Conservation (phyloP, 768 basidiomycete genomes). For the Tulasnella sp. region DNA sequence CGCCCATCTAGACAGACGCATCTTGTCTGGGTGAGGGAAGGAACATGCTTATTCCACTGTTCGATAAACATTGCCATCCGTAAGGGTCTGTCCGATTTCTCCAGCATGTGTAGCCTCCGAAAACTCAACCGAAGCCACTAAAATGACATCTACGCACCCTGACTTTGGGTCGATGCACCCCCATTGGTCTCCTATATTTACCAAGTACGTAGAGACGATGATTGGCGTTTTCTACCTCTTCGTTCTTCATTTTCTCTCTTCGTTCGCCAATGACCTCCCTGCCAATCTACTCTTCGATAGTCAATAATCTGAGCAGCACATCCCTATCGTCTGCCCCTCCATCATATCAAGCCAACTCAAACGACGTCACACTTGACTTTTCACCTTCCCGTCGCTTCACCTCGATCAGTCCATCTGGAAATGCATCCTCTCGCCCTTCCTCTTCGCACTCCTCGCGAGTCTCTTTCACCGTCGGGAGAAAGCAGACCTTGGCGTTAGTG, state of each 20-base stretch:
- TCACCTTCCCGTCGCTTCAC: not conserved
- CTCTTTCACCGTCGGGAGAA: not conserved
- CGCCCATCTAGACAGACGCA: not conserved
- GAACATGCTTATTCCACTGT: not conserved
- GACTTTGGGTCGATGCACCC: not conserved
- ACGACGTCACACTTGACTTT: not conserved
- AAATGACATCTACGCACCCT: not conserved
- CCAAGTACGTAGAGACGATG: not conserved
- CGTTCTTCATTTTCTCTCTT: not conserved
- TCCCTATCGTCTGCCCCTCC: not conserved
- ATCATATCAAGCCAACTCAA: not conserved
- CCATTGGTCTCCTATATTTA: not conserved
- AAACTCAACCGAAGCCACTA: not conserved
- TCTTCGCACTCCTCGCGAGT: not conserved
- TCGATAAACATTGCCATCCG: not conserved
- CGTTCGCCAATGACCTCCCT: not conserved
- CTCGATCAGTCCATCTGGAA: not conserved
- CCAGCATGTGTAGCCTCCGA: not conserved
- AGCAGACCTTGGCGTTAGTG: slow-evolving; percentile 1
- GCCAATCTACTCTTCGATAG: not conserved
- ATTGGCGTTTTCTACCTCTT: not conserved
- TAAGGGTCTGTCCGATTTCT: not conserved
- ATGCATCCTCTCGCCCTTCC: not conserved
- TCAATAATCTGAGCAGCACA: not conserved
- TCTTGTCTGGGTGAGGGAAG: not conserved